These are phyloP conservation scores for Gossypium mustelinum DNA, from an alignment of 345 rosid genomes.

Conservation along the genomic window DNA sequence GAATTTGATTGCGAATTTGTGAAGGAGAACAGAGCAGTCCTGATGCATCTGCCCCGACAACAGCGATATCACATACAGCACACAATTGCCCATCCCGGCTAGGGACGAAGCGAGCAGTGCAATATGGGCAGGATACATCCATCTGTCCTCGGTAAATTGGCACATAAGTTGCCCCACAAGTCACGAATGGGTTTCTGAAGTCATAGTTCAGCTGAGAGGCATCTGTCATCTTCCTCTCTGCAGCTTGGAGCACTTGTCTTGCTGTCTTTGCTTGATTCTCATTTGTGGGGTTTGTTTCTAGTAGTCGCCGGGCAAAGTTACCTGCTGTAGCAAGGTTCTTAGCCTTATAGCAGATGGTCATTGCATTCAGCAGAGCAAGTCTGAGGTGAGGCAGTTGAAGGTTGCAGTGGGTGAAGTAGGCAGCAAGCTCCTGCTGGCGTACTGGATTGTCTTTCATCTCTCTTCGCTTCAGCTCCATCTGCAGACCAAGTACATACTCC, in stretches of 20 bases:
- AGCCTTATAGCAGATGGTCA: conserved; percentile 72
- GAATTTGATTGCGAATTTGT: conserved; percentile 31
- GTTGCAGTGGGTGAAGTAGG: conserved; percentile 91
- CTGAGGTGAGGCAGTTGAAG: conserved; percentile 81
- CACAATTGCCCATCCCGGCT: conserved; percentile 66
- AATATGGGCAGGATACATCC: conserved; percentile 80
- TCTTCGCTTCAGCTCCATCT: conserved; percentile 83
- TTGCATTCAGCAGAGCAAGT: conserved; percentile 73
- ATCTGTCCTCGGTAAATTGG: conserved; percentile 92
- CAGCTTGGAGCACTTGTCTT: conserved; percentile 75
- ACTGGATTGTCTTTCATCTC: conserved; percentile 67
- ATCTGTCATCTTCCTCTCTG: conserved; percentile 76
- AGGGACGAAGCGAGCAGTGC: conserved; percentile 75
- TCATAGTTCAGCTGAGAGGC: conserved; percentile 66
- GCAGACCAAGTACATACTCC: conserved; percentile 79
- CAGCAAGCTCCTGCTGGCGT: conserved; percentile 94
- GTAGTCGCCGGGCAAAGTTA: conserved; percentile 71
- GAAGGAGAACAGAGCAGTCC: conserved; percentile 86
- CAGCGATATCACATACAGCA: conserved; percentile 80
- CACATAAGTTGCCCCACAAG: conserved; percentile 79
- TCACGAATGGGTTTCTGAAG: conserved; percentile 86
- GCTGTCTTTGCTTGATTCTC: conserved; percentile 81
- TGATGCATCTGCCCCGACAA: conserved; percentile 88
- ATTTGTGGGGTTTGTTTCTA: conserved; percentile 68
- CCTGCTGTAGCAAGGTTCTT: conserved; percentile 76